Base-by-base conservation (phyloP, 805 yeast genomes). In the Myxozyma sirexii region DNA sequence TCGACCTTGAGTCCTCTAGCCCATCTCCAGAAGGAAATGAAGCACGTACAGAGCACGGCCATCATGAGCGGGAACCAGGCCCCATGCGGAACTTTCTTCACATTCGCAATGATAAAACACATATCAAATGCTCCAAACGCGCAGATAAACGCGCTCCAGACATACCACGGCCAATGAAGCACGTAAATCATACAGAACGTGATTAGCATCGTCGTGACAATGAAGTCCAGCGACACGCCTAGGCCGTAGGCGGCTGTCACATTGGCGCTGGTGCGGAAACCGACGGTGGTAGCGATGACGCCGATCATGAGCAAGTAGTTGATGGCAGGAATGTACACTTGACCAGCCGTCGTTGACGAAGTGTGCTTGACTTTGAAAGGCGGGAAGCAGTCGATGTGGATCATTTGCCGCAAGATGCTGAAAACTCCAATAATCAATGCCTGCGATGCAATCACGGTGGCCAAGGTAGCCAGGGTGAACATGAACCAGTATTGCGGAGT, bases 221-320 rank as follows among this genome's bases (percentile, higher is more conserved):
- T 60, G 63, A 84, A 81, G 67, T 82, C 87, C 58, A 82, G 68
- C 1, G 85, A 74, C 37, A 83, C 81, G 23, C 86, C 85, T 58
- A 83, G 76, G 15, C 86, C 87, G 67, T 83, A 84, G 12, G 86
- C 86, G 4, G 84, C 80, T 0, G 86, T 81, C 38, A 83, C 84
- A 42, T 74, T 76, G 65, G 75, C 74, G 33, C 81, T 76, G 65
- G 74, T 81, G 59, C 75, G 73, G 71, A 82, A 56, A 4, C 50
- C 59, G 7, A 82, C 82, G 5, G 84, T 78, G 8, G 84, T 78
- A 4, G 74, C 70, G 44, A 78, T 70, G 2, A 82, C 84, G 38
- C 82, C 81, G 15, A 82, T 71, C 81, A 83, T 79, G 38, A 84
- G 71, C 4, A 80, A 62, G 70, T 77, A 78, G 68, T 82, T 83